Base-by-base conservation (phyloP, 1,139 yeast species). In the Candida sanyaensis region DNA sequence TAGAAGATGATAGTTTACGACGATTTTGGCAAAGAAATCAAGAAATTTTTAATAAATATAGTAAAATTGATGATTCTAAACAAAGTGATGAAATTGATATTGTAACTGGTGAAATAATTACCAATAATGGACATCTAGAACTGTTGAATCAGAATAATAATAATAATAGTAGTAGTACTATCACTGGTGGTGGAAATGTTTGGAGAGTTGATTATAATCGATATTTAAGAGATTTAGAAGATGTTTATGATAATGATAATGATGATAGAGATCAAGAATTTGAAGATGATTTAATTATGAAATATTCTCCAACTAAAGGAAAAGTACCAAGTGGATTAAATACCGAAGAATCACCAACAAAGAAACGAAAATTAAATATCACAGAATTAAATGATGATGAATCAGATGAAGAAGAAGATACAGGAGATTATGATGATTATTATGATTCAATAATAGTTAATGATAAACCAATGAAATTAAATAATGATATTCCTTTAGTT, bases 61-160 rank as follows among this genome's bases (percentile, higher is more conserved):
- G 84, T 28, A 56, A 63, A 2, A 64, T 78, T n/a, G 77, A 75
- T 43, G 81, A 77, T 53, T 70, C 70, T 2, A 23, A 6, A 13
- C 84, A 81, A 51, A 86, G 88, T 44, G 92, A 86, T 60, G 76
- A 84, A 29, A 69, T 86, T n/a, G 88, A 86, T 58, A 59, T 86
- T 28, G 59, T 61, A 4, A 80, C 88, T 0, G 90, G 91, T 1
- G 70, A 75, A 45, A 77, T 86, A 5, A 61, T 81, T 3, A 75
- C 69, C 13, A 88, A 86, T 55, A 77, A 79, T 49, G 93, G 93
- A 1, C 93, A 86, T 61, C 55, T 86, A 26, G 64, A 76, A 45
- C 75, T 81, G 3, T 55, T 80, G 42, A 54, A 54, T 42, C 50
- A 50, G 11, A 46, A 52, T 30, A 40, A 42, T 12, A 21, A 37